Conservation (phyloP, 1,284 basidiomycete species). For the Ustilago lituana region DNA sequence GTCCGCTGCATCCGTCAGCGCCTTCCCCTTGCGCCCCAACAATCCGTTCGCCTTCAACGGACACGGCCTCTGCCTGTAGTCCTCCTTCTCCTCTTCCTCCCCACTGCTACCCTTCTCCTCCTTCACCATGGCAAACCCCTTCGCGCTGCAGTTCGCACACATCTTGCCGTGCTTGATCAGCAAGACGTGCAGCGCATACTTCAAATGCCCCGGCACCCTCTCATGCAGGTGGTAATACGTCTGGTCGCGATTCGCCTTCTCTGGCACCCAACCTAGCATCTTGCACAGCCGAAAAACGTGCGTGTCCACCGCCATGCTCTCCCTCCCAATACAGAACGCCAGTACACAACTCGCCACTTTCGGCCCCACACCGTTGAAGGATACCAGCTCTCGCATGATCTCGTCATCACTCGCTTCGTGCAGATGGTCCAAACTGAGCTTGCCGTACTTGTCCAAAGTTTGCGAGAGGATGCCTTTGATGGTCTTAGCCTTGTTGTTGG, state of each 20-base stretch:
- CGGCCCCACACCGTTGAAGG: slow-evolving; percentile 74
- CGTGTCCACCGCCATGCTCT: slow-evolving; percentile 82
- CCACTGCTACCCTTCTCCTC: slow-evolving; percentile 34
- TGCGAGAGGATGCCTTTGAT: slow-evolving; percentile 68
- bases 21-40: slow-evolving; percentile 45
- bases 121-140: slow-evolving; percentile 63
- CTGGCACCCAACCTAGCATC: slow-evolving; percentile 77
- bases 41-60: slow-evolving; percentile 41
- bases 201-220: slow-evolving; percentile 74
- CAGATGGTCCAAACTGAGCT: slow-evolving; percentile 69
- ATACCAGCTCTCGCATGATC: slow-evolving; percentile 72
- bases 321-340: slow-evolving; percentile 78
- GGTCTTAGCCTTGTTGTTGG: slow-evolving; percentile 77
- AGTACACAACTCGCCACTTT: slow-evolving; percentile 82
- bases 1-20: slow-evolving; percentile 44
- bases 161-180: slow-evolving; percentile 74
- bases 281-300: slow-evolving; percentile 74
- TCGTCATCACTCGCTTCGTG: slow-evolving; percentile 71
- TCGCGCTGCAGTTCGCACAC: slow-evolving; percentile 65
- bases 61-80: slow-evolving; percentile 36
- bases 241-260: slow-evolving; percentile 73
- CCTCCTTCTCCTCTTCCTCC: slow-evolving; percentile 3
- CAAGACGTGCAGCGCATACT: slow-evolving; percentile 78
- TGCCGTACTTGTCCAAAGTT: slow-evolving; percentile 43
- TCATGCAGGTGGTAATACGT: slow-evolving; percentile 78